Percentiles rank a stretch among this genome's conserved stretches.
phyloP scores from a whole-genome alignment of 495 filamentous ascomycete genomes.

The Tuber microsphaerosporum region DNA sequence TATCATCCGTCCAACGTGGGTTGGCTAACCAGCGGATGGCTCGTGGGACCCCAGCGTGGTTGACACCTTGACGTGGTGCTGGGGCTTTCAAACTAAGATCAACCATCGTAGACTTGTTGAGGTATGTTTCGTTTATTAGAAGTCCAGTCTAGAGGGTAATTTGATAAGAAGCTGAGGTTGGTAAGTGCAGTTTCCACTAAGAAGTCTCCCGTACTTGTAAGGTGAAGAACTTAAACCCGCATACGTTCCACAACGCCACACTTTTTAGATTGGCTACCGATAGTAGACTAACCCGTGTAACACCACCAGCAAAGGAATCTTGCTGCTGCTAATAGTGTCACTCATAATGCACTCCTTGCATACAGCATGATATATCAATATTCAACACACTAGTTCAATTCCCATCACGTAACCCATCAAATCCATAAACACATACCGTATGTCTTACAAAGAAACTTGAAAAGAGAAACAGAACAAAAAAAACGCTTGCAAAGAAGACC shows the following conservation, averaged over 20 bases:
- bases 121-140: neutral
- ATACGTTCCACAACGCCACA: neutral
- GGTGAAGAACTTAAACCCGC: neutral
- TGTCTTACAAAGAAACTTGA: neutral
- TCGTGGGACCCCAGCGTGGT: neutral
- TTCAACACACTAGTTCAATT: neutral
- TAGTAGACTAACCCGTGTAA: too few relatives aligned
- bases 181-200: too few relatives aligned
- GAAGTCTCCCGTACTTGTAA: too few relatives aligned
- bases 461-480: neutral
- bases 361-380: neutral
- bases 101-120: neutral
- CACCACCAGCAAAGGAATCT: too few relatives aligned
- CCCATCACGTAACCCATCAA: neutral
- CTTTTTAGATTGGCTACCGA: too few relatives aligned
- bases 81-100: neutral
- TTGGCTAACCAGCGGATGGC: too few relatives aligned
- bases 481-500: slow-evolving; percentile 2
- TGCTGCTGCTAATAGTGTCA: too few relatives aligned
- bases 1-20: too few relatives aligned
- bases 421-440: neutral
- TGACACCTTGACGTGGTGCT: neutral
- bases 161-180: too few relatives aligned
- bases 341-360: too few relatives aligned
- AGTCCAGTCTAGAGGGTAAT: too few relatives aligned